phyloP scores from a whole-genome alignment of 495 filamentous ascomycete genomes.

The Bombardia bombarda region DNA sequence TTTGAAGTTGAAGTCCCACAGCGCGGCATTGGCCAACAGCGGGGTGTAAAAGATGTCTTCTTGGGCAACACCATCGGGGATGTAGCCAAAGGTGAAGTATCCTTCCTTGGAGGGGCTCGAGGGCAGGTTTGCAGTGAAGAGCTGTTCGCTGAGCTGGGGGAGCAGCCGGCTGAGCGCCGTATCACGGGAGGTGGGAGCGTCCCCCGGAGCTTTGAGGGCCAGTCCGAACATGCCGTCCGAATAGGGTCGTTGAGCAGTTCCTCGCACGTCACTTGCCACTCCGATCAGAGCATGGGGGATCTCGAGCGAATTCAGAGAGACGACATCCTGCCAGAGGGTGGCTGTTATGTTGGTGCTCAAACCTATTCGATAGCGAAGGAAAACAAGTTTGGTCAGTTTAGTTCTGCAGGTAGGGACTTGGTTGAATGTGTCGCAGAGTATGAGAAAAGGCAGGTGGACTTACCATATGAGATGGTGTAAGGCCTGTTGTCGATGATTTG shows the following conservation, averaged over 20 bases:
- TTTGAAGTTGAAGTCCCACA: conserved; percentile 56
- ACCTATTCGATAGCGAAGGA: conserved; percentile 7
- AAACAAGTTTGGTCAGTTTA: too few relatives aligned
- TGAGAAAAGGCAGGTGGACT: too few relatives aligned
- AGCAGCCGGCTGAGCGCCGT: conserved; percentile 61
- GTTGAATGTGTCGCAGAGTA: too few relatives aligned
- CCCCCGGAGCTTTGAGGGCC: conserved; percentile 17
- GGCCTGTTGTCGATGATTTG: too few relatives aligned
- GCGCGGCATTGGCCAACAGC: conserved; percentile 53
- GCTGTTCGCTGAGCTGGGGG: conserved; percentile 33
- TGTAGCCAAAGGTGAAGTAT: conserved; percentile 71
- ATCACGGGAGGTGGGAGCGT: conserved; percentile 47
- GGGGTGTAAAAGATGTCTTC: conserved; percentile 50
- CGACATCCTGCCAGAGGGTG: conserved; percentile 29
- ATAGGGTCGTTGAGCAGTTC: conserved; percentile 16
- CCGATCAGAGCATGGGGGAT: conserved; percentile 52
- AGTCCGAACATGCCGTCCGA: conserved; percentile 33
- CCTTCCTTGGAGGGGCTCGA: conserved; percentile 55
- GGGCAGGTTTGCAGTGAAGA: conserved; percentile 65
- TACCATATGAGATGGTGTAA: too few relatives aligned
- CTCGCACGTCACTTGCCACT: conserved; percentile 19
- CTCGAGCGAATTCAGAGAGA: conserved; percentile 37
- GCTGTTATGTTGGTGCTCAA: conserved; percentile 26
- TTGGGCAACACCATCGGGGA: conserved; percentile 49
- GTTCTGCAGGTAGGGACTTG: too few relatives aligned